Conservation (phyloP, 805 yeast species). For the Blastobotrys parvus region DNA sequence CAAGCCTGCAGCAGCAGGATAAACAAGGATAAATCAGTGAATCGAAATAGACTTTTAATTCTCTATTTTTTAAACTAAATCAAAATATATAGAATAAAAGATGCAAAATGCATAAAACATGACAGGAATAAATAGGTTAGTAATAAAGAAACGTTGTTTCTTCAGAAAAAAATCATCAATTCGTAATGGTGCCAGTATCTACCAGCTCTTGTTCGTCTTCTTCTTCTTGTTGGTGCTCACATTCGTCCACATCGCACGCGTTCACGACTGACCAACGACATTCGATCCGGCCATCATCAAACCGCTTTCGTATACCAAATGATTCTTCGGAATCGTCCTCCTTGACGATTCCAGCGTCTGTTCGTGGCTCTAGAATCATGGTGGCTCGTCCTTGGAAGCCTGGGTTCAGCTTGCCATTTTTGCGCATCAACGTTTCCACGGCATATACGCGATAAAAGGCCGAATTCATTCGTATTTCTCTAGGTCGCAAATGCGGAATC, state of each 20-base stretch:
- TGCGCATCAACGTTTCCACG: constrained; percentile 27
- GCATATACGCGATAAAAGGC: constrained; percentile 29
- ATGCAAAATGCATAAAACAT: too few species aligned
- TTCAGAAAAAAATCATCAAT: neutral
- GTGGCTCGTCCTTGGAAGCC: constrained; percentile 26
- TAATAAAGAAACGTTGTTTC: too few species aligned
- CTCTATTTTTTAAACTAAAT: too few species aligned
- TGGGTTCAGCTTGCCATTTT: constrained; percentile 26
- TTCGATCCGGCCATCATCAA: constrained; percentile 6
- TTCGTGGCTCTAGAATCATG: constrained; percentile 26
- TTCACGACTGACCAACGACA: constrained; percentile 2
- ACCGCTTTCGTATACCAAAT: constrained; percentile 21
- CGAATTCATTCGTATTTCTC: constrained; percentile 28
- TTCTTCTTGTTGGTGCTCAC: neutral
- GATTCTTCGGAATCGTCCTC: constrained; percentile 13
- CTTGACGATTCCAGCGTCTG: neutral
- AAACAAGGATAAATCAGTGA: too few species aligned
- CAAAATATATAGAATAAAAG: too few species aligned
- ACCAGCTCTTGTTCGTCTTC: neutral
- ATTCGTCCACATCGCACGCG: neutral
- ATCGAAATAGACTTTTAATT: too few species aligned
- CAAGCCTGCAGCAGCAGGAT: too few species aligned
- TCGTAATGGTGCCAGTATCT: neutral
- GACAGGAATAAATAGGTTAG: neutral
- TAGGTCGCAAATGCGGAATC: constrained; percentile 23